Percentiles rank a stretch among this genome's conserved stretches.
Conservation (phyloP, 2,329 filamentous ascomycete species). For the Mycosphaerelloides madeirae region DNA sequence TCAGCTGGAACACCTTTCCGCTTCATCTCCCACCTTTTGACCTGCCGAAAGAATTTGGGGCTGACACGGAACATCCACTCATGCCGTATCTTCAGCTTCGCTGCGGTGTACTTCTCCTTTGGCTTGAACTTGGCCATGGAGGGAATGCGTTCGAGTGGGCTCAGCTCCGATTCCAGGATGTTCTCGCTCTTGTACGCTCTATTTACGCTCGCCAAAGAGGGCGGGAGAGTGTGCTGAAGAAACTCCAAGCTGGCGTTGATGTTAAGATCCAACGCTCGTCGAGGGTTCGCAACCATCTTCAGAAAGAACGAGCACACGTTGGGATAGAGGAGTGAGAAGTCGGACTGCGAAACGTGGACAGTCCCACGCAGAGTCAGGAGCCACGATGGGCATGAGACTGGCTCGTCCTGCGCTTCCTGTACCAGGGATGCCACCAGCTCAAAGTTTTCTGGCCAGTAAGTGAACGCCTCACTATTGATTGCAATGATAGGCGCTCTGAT, state of each 20-base stretch:
- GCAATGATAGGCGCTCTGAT: constrained; percentile 55
- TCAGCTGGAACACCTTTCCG: constrained; percentile 35
- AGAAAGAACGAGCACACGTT: constrained; percentile 54
- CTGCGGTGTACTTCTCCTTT: constrained; percentile 55
- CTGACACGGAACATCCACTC: constrained; percentile 51
- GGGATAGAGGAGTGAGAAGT: constrained; percentile 62
- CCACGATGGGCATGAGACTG: constrained; percentile 37
- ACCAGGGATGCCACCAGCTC: constrained; percentile 53
- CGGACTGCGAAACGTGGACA: constrained; percentile 61
- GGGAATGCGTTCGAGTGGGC: constrained; percentile 44
- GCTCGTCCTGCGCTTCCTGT: constrained; percentile 49
- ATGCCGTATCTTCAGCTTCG: constrained; percentile 54
- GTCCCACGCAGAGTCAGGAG: constrained; percentile 52
- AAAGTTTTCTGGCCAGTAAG: constrained; percentile 65
- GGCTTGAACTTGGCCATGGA: constrained; percentile 48
- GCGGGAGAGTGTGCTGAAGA: constrained; percentile 50
- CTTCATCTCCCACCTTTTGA: constrained; percentile 33
- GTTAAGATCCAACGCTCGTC: constrained; percentile 59
- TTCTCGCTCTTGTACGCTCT: constrained; percentile 52
- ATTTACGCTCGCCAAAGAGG: constrained; percentile 45
- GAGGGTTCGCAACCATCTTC: constrained; percentile 60
- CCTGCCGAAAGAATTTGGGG: constrained; percentile 41
- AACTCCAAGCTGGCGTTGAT: constrained; percentile 61
- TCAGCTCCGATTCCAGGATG: constrained; percentile 35
- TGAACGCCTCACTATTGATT: constrained; percentile 65